Percentiles rank a stretch among this genome's conserved stretches.
Evolutionary conservation across 2,329 filamentous ascomycete species (phyloP).

Genomic region (Fusarium sp.): DNA sequence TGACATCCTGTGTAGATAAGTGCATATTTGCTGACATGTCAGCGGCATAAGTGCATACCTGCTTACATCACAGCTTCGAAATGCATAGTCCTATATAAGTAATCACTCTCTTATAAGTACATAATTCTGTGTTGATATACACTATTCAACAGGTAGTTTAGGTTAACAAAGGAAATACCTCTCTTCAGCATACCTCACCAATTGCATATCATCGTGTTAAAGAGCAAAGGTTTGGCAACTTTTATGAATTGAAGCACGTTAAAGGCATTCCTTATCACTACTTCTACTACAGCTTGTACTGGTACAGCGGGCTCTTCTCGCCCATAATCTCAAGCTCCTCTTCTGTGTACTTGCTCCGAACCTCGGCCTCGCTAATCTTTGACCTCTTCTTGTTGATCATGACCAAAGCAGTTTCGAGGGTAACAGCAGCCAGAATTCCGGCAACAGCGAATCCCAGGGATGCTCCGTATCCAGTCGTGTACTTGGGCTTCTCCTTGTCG

Average conservation of each 20-base stretch:
- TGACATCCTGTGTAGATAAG: too few species aligned
- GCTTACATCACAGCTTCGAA: too few species aligned
- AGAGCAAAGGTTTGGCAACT: rapidly evolving
- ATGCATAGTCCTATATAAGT: too few species aligned
- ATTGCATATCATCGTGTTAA: rapidly evolving
- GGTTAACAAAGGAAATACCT: not conserved
- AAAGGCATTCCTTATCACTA: rapidly evolving
- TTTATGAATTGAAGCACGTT: rapidly evolving
- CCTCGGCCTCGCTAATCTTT: slow-evolving; percentile 38
- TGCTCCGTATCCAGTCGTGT: slow-evolving; percentile 42
- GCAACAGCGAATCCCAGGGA: slow-evolving; percentile 33
- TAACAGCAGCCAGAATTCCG: slow-evolving; percentile 25
- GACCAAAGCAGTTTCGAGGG: slow-evolving; percentile 35
- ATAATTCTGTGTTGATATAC: too few species aligned
- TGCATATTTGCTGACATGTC: too few species aligned
- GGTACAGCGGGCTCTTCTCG: slow-evolving; percentile 45
- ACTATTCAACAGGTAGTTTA: too few species aligned
- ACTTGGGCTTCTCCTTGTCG: slow-evolving; percentile 38
- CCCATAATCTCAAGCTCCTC: slow-evolving; percentile 48
- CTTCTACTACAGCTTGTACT: not conserved
- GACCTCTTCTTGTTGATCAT: slow-evolving; percentile 42
- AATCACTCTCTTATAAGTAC: too few species aligned
- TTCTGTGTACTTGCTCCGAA: slow-evolving; percentile 44
- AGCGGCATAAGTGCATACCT: too few species aligned
- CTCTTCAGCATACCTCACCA: rapidly evolving